Conservation (phyloP, 768 basidiomycete species). For the Pulveroboletus sp. region DNA sequence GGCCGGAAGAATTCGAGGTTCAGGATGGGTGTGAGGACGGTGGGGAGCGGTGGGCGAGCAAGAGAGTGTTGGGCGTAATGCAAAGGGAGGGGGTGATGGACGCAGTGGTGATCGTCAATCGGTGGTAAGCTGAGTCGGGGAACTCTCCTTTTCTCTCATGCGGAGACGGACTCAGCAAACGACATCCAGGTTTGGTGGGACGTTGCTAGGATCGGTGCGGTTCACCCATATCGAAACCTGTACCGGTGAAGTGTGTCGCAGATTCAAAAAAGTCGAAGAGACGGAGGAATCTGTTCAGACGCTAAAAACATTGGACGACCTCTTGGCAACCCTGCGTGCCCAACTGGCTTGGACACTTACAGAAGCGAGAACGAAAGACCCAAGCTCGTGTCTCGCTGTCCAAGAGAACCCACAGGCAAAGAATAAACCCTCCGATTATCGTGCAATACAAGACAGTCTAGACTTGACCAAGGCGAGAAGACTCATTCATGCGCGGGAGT, state of each 20-base stretch:
- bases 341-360: conserved; percentile 27
- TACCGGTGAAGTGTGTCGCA: conserved; percentile 65
- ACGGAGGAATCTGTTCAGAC: conserved; percentile 56
- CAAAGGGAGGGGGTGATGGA: conserved; percentile 65
- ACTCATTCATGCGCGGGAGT: conserved; percentile 65
- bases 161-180: background rate
- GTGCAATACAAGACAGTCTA: conserved; percentile 30
- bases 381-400: background rate
- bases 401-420: conserved; percentile 7
- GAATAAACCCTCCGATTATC: conserved; percentile 44
- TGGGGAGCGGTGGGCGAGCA: conserved; percentile 70
- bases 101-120: conserved; percentile 72
- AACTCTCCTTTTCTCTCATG: background rate
- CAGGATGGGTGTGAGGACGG: conserved; percentile 64
- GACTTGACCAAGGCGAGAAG: conserved; percentile 63
- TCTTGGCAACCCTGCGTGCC: conserved; percentile 51
- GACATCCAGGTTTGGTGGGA: conserved; percentile 71
- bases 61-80: conserved; percentile 62
- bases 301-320: conserved; percentile 55
- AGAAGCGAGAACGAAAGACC: background rate
- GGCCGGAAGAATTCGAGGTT: conserved; percentile 74
- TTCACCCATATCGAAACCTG: conserved; percentile 79
- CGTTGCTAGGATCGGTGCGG: conserved; percentile 66
- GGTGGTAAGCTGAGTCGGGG: conserved; percentile 46
- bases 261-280: conserved; percentile 64